Evolutionary conservation across 768 basidiomycete species (phyloP), one percentile per base, ranked within the genome.

Genomic region (Leccinum fibrillosum): DNA sequence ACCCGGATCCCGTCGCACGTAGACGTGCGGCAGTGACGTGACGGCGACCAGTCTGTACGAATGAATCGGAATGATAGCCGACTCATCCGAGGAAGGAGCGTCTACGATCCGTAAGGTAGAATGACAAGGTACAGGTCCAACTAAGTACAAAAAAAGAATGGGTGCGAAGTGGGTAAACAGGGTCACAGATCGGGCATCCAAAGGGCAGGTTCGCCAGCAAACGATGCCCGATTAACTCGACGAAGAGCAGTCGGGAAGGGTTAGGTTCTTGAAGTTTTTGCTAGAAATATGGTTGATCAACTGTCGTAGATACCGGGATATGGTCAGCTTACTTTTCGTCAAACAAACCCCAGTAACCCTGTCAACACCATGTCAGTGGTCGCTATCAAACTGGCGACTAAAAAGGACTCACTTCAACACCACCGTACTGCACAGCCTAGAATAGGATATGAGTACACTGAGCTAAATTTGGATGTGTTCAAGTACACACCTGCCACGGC

Each of bases 261-360:
- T 86, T 69, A 92, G 75, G 64, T 77, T 76, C 76, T 93, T 92
- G 66, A 92, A 78, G 23, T 82, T 85, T 63, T 84, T 83, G 73
- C 89, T 91, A 45, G 11, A 48, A 39, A 34, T 13, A 34, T 4
- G 11, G 42, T 57, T 61, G 25, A 72, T 72, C 72, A 12, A 52
- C 42, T 66, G 47, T 70, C 68, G 72, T 13, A 42, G 32, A 58
- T 19, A 37, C 57, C 37, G 7, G 51, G 32, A 56, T 23, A 25
- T 30, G 35, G 49, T 50, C 37, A 23, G 69, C 79, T 61, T 63
- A 82, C 82, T 89, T 77, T 0, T 74, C 62, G 62, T 86, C 77
- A 67, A 88, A 88, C 34, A 90, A 57, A 50, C 89, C 89, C 89
- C 88, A 88, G 65, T 76, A 82, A 49, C 77, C 80, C 74, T 76